Conservation (phyloP, 345 rosid species). For the Corchorus capsularis region DNA sequence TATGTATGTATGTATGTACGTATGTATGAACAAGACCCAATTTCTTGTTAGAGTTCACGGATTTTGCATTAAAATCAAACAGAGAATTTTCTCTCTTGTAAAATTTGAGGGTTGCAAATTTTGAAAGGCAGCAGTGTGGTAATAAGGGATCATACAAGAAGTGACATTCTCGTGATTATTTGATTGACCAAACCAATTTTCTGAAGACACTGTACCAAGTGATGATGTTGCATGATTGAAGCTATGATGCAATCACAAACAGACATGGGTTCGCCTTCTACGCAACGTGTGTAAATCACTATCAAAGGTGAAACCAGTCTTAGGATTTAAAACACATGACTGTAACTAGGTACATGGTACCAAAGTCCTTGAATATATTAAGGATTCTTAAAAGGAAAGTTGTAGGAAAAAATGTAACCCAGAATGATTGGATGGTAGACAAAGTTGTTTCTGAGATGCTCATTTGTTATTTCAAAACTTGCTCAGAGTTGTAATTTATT, state of each 20-base stretch:
- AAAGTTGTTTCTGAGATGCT: too few species aligned
- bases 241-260: not conserved
- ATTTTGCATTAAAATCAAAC: slow-evolving; percentile 4
- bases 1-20: not conserved
- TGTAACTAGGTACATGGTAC: too few species aligned
- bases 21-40: not conserved
- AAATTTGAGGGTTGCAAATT: not conserved
- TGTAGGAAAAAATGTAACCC: too few species aligned
- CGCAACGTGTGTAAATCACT: not conserved
- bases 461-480: too few species aligned
- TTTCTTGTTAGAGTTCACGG: slow-evolving; percentile 10
- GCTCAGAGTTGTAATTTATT: too few species aligned
- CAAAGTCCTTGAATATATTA: too few species aligned
- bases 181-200: not conserved
- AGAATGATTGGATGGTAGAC: too few species aligned
- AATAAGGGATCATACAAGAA: not conserved
- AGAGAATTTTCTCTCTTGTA: not conserved
- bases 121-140: not conserved
- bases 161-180: slow-evolving; percentile 7
- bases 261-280: not conserved
- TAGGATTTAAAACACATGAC: too few species aligned
- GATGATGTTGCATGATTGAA: slow-evolving; percentile 4
- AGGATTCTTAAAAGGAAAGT: too few species aligned
- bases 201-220: not conserved
- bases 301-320: not conserved